phyloP scores from a whole-genome alignment of 495 filamentous ascomycete genomes.

The Chaetomium cochliodes region DNA sequence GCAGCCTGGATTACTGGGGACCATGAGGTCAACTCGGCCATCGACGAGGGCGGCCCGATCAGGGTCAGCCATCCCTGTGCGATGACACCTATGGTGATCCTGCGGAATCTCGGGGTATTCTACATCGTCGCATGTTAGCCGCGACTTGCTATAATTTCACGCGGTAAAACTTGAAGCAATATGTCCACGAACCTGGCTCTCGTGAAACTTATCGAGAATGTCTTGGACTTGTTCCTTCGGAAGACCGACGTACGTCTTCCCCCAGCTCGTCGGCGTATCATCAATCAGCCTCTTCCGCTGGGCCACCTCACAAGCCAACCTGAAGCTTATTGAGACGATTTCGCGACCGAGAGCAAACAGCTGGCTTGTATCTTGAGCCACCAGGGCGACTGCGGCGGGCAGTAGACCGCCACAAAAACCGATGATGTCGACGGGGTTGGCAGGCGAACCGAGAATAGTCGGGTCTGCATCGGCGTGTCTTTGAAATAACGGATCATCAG shows the following conservation, averaged over 20 bases:
- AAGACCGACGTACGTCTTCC: background rate
- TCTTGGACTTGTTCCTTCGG: background rate
- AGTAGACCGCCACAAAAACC: background rate
- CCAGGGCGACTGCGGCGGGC: background rate
- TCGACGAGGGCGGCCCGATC: background rate
- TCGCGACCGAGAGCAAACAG: background rate
- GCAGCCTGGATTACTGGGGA: background rate
- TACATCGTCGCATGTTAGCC: background rate
- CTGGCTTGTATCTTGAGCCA: background rate
- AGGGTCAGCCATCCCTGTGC: conserved; percentile 1
- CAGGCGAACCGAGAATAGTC: background rate
- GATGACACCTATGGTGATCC: background rate
- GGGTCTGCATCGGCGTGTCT: background rate
- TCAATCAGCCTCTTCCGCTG: background rate
- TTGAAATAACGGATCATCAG: background rate
- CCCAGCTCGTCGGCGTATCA: background rate
- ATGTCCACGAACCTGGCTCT: background rate
- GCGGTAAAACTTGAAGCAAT: background rate
- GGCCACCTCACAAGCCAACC: background rate
- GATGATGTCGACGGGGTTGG: background rate
- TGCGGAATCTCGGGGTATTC: background rate
- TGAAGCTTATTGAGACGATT: background rate
- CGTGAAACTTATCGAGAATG: background rate
- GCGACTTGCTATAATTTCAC: background rate
- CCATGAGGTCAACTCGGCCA: background rate